Conservation (phyloP, 257 asterid species). For the Verbena officinalis region DNA sequence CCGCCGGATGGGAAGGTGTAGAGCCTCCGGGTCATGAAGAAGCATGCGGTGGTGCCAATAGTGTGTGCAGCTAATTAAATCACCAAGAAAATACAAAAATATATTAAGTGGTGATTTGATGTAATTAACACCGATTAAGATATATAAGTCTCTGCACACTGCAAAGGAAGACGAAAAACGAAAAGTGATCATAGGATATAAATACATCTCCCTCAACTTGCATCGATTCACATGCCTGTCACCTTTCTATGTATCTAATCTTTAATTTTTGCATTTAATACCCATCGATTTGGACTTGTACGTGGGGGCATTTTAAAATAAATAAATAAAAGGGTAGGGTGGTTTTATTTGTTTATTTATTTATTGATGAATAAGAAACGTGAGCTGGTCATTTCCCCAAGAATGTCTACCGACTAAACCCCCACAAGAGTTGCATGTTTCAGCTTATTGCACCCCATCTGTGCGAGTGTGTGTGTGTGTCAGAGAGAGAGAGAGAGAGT, state of each 20-base stretch:
- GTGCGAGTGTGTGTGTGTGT: neutral
- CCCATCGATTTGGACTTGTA: slow-evolving; percentile 25
- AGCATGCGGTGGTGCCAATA: slow-evolving; percentile 73
- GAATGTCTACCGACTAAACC: slow-evolving; percentile 27
- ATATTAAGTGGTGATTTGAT: neutral
- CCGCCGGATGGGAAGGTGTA: slow-evolving; percentile 44
- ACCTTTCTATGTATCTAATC: neutral
- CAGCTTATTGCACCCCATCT: neutral
- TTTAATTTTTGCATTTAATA: neutral
- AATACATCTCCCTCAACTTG: no score
- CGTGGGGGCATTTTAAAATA: neutral
- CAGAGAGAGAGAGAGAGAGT: slow-evolving; percentile 9
- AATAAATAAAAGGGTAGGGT: no score
- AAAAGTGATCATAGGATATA: no score
- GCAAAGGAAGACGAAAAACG: no score
- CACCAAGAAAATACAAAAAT: neutral
- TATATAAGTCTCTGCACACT: no score
- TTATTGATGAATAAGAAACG: no score
- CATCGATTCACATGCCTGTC: slow-evolving; percentile 23
- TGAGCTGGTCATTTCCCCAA: slow-evolving; percentile 18
- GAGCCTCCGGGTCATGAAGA: slow-evolving; percentile 68
- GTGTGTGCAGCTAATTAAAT: slow-evolving; percentile 58
- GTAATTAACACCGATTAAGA: neutral
- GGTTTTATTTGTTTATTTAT: no score
- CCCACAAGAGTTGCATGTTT: slow-evolving; percentile 33